Conservation (phyloP, 2,329 filamentous ascomycete species). For the Aspergillus neotritici region DNA sequence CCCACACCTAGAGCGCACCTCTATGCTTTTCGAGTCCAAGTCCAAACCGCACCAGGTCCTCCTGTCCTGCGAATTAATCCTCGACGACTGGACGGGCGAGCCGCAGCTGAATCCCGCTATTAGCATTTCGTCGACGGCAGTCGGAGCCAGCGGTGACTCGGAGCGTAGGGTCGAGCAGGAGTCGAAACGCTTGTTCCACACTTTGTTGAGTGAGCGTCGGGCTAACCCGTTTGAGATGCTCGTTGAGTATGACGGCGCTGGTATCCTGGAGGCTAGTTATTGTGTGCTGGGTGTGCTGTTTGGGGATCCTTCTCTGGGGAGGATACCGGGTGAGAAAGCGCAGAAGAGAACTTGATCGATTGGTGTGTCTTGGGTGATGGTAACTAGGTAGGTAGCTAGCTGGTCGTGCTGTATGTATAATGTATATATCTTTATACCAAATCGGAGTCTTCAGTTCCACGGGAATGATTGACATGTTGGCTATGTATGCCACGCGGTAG, state of each 20-base stretch:
- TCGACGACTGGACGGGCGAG: conserved; percentile 40
- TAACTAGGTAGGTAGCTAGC: too few relatives aligned
- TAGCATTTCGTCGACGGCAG: conserved; percentile 25
- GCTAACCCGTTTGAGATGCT: conserved; percentile 2
- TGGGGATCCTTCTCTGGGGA: conserved; percentile 2
- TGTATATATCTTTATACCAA: too few relatives aligned
- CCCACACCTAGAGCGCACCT: conserved; percentile 34
- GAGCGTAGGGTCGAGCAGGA: conserved; percentile 33
- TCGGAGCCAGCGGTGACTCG: conserved; percentile 5
- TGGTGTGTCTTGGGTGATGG: too few relatives aligned
- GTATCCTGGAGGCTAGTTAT: conserved; percentile 32
- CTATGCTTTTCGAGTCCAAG: conserved; percentile 27
- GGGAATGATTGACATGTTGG: too few relatives aligned
- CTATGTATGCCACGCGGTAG: too few relatives aligned
- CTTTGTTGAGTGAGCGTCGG: conserved; percentile 24
- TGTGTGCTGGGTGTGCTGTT: conserved; percentile 33
- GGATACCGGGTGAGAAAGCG: not conserved
- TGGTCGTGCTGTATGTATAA: too few relatives aligned
- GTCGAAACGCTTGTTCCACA: conserved; percentile 34
- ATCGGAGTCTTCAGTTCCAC: too few relatives aligned
- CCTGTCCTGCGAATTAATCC: conserved; percentile 29
- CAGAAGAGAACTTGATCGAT: too few relatives aligned
- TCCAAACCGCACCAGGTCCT: conserved; percentile 19
- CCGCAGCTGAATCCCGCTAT: conserved; percentile 34
- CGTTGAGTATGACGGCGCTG: conserved; percentile 19